Percentiles rank a stretch among this genome's conserved stretches.
These are phyloP conservation scores for Cercospora janseana DNA, from an alignment of 2,329 filamentous ascomycete genomes.

Conservation along the genomic window DNA sequence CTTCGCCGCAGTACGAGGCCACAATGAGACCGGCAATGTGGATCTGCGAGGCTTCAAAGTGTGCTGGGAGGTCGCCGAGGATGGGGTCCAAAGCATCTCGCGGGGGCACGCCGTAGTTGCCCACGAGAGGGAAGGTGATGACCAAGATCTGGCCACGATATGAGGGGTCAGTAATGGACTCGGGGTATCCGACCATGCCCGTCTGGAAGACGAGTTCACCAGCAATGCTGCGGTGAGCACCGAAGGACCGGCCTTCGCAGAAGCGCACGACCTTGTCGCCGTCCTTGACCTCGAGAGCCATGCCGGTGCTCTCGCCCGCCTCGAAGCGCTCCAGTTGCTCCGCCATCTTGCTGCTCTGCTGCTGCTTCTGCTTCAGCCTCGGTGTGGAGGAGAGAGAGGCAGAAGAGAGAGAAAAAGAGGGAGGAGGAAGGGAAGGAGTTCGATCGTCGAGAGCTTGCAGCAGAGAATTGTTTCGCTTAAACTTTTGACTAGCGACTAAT, in stretches of 20 bases:
- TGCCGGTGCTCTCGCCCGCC: conserved; percentile 35
- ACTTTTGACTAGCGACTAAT: conserved; percentile 2
- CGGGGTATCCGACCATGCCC: conserved; percentile 97
- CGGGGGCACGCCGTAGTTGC: conserved; percentile 95
- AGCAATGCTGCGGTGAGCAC: conserved; percentile 87
- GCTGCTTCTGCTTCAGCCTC: conserved; percentile 13
- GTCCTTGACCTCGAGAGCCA: conserved; percentile 91
- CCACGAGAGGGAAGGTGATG: conserved; percentile 90
- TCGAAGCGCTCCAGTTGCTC: conserved; percentile 26
- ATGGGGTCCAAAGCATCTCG: conserved; percentile 81
- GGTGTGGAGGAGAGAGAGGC: conserved; percentile 8
- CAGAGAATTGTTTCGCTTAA: conserved; percentile 10
- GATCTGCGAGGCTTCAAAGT: conserved; percentile 91
- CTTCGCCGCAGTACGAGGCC: conserved; percentile 88
- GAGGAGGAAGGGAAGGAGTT: not conserved
- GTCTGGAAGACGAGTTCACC: conserved; percentile 99
- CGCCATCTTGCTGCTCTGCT: conserved; percentile 28
- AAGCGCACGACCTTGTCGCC: conserved; percentile 59
- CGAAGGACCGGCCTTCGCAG: conserved; percentile 95
- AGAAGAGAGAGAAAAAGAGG: conserved; percentile 4
- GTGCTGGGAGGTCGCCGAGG: conserved; percentile 78
- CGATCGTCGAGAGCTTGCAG: conserved; percentile 2
- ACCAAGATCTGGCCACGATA: conserved; percentile 93
- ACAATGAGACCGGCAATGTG: conserved; percentile 90
- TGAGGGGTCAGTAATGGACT: conserved; percentile 84